Conservation (phyloP, 495 filamentous ascomycete genomes). For the Aspergillus diversus region DNA sequence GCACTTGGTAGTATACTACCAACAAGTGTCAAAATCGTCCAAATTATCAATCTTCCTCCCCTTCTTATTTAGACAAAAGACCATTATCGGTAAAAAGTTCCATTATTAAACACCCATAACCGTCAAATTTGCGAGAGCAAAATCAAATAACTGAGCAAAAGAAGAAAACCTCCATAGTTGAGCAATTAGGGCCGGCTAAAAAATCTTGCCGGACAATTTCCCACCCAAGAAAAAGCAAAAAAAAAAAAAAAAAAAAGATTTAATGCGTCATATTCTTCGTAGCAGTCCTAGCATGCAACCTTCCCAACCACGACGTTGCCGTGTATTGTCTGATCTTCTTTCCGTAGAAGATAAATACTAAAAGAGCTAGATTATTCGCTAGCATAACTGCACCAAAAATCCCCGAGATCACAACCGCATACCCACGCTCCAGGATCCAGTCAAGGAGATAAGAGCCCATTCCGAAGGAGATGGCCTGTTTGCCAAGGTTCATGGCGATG, state of each 20-base stretch:
- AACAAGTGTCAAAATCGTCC: no score
- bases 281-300: conserved; percentile 48
- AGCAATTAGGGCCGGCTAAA: no score
- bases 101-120: no score
- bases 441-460: conserved; percentile 61
- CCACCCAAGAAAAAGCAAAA: neutral
- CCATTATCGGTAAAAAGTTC: no score
- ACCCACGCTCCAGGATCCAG: conserved; percentile 61
- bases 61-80: no score
- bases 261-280: conserved; percentile 44
- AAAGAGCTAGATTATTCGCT: conserved; percentile 57
- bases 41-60: no score
- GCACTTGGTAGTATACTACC: no score
- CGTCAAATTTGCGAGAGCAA: no score
- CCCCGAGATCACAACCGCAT: conserved; percentile 60
- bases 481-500: conserved; percentile 71
- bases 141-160: no score
- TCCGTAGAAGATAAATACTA: conserved; percentile 60
- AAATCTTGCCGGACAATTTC: neutral
- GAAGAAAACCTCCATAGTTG: no score
- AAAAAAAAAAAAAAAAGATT: neutral
- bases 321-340: conserved; percentile 58
- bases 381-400: conserved; percentile 58
- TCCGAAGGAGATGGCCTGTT: conserved; percentile 65
- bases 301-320: conserved; percentile 55